A percentile compares a stretch with the other conserved stretches of the same genome.
Evolutionary conservation across 2,329 filamentous ascomycete species (phyloP).

Genomic region (Ustulina deusta): DNA sequence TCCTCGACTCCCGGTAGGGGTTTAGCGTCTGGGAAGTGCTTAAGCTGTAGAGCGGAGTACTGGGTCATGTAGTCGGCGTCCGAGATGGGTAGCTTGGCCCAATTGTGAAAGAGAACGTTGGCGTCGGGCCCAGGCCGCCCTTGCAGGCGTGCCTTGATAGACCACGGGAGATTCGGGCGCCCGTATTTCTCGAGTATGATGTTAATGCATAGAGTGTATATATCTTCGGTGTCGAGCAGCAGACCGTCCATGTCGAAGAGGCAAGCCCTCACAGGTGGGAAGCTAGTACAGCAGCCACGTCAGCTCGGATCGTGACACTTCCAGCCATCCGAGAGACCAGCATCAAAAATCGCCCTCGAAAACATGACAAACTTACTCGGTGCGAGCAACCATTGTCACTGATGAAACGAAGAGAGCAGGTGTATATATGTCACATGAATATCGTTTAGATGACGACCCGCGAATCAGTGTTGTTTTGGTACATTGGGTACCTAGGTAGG

Average conservation of each 20-base stretch:
- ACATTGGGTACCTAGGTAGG: background rate
- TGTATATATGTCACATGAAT: background rate
- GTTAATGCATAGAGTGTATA: conserved; percentile 88
- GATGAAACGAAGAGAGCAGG: background rate
- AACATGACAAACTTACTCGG: conserved; percentile 15
- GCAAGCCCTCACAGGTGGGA: conserved; percentile 86
- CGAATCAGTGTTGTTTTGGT: background rate
- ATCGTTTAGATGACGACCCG: background rate
- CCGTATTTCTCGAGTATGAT: conserved; percentile 80
- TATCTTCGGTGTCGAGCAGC: conserved; percentile 91
- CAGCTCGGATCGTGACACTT: conserved; percentile 38
- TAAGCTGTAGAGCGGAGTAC: conserved; percentile 72
- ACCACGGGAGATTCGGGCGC: conserved; percentile 85
- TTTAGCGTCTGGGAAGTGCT: conserved; percentile 79
- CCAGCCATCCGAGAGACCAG: background rate
- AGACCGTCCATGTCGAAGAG: conserved; percentile 99
- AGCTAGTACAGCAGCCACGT: conserved; percentile 58
- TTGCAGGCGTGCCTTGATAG: conserved; percentile 87
- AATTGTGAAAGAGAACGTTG: conserved; percentile 73
- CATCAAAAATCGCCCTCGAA: background rate
- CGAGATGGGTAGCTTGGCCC: conserved; percentile 86
- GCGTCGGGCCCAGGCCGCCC: conserved; percentile 67
- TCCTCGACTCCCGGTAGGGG: conserved; percentile 82
- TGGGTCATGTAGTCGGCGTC: conserved; percentile 73
- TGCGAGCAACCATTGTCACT: conserved; percentile 55